phyloP scores from a whole-genome alignment of 352 stramenopile species.

The Pythium aquatile region DNA sequence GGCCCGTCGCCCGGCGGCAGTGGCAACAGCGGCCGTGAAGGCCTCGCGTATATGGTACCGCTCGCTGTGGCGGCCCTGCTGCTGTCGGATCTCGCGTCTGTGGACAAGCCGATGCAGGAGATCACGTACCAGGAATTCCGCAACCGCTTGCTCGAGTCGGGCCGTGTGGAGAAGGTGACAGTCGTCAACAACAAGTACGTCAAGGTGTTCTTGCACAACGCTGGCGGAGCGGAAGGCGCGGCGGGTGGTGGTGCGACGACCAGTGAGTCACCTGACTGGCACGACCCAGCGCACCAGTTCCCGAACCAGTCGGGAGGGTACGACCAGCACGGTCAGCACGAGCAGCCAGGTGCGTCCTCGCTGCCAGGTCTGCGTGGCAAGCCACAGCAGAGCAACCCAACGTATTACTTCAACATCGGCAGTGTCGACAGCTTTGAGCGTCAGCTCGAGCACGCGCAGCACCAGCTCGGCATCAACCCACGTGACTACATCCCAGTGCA shows the following conservation, averaged over 20 bases:
- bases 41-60: conserved; percentile 73
- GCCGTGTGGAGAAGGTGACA: conserved; percentile 86
- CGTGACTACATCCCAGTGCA: conserved; percentile 97
- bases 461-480: conserved; percentile 92
- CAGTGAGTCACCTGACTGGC: conserved; percentile 43
- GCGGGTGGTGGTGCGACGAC: conserved; percentile 1
- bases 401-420: conserved; percentile 97
- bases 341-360: conserved; percentile 13
- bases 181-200: conserved; percentile 92
- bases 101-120: conserved; percentile 87
- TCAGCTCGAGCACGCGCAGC: conserved; percentile 96
- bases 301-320: conserved; percentile 15
- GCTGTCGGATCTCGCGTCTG: conserved; percentile 64
- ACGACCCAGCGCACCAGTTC: conserved; percentile 38
- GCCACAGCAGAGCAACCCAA: conserved; percentile 32
- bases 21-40: conserved; percentile 45
- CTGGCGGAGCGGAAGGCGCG: conserved; percentile 4
- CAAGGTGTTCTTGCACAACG: conserved; percentile 81
- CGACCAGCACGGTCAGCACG: conserved; percentile 27
- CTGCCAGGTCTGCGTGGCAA: conserved; percentile 24
- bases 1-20: conserved; percentile 33
- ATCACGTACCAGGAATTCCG: conserved; percentile 93
- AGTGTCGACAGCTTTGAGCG: conserved; percentile 97
- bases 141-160: conserved; percentile 79
- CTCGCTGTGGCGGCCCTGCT: conserved; percentile 71